phyloP scores from a whole-genome alignment of 1,284 basidiomycete genomes.

The Trichosporon faecale region DNA sequence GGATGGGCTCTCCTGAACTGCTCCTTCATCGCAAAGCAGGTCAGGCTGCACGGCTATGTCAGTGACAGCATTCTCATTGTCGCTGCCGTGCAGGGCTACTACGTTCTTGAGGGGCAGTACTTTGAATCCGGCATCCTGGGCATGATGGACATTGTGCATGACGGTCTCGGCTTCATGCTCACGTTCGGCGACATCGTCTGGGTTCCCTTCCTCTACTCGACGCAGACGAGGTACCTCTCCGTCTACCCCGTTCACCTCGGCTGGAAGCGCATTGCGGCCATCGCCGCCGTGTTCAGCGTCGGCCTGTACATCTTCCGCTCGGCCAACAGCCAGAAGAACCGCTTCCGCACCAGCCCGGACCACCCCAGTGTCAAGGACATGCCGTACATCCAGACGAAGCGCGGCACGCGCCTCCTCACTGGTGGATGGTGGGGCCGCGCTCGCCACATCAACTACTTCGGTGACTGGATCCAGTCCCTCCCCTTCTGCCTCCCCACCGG shows the following conservation, averaged over 20 bases:
- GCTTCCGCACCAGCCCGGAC: conserved; percentile 13
- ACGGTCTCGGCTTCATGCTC: conserved; percentile 19
- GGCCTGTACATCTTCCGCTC: conserved; percentile 19
- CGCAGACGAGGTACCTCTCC: conserved; percentile 13
- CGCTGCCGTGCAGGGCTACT: conserved; percentile 10
- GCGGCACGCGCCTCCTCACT: conserved; percentile 14
- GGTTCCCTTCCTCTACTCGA: conserved; percentile 19
- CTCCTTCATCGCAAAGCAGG: conserved; percentile 16
- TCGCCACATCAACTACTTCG: conserved; percentile 19
- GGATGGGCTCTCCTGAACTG: conserved; percentile 15
- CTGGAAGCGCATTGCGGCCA: not conserved
- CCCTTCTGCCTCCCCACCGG: conserved; percentile 15
- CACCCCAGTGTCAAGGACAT: conserved; percentile 11
- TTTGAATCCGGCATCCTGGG: conserved; percentile 12
- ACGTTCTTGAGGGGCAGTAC: conserved; percentile 16
- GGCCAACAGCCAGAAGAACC: conserved; percentile 15
- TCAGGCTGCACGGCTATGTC: conserved; percentile 13
- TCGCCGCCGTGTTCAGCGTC: conserved; percentile 14
- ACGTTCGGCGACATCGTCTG: conserved; percentile 15
- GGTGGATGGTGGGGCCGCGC: conserved; percentile 16
- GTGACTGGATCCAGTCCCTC: conserved; percentile 16
- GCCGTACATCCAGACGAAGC: conserved; percentile 16
- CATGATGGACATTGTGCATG: conserved; percentile 18
- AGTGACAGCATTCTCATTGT: conserved; percentile 17
- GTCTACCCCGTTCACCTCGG: conserved; percentile 18